Evolutionary conservation across 345 rosid species (phyloP).

Genomic region (Murraya paniculata): DNA sequence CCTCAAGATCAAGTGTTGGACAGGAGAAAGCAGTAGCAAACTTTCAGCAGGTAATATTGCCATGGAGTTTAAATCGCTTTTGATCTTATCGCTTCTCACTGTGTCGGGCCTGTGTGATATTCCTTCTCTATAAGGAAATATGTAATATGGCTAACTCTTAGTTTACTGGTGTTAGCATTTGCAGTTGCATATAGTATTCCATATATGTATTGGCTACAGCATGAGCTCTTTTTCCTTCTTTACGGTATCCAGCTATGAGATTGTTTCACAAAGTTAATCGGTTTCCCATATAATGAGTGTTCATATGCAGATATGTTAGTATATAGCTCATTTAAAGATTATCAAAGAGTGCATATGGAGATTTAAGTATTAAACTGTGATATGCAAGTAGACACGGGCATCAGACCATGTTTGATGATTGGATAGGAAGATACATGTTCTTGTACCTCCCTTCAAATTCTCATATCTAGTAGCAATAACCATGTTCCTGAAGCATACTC

Average conservation of each 20-base stretch:
- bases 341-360: not conserved
- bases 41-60: not conserved
- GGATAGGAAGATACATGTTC: not conserved
- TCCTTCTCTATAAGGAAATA: not conserved
- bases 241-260: not conserved
- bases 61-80: not conserved
- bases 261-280: not conserved
- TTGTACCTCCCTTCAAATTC: not conserved
- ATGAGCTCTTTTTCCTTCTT: not conserved
- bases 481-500: not conserved
- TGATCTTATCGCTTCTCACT: not conserved
- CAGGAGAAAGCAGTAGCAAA: not conserved
- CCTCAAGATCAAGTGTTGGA: conserved; percentile 1
- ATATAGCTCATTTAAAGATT: not conserved
- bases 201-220: not conserved
- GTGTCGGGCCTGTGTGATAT: not conserved
- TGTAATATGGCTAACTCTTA: not conserved
- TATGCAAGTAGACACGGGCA: not conserved
- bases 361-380: not conserved
- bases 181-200: not conserved
- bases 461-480: not conserved
- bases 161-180: not conserved
- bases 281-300: not conserved
- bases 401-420: not conserved
- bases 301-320: not conserved